These are phyloP conservation scores for Penicillium italicum DNA, from an alignment of 2,329 filamentous ascomycete genomes.

Conservation along the genomic window DNA sequence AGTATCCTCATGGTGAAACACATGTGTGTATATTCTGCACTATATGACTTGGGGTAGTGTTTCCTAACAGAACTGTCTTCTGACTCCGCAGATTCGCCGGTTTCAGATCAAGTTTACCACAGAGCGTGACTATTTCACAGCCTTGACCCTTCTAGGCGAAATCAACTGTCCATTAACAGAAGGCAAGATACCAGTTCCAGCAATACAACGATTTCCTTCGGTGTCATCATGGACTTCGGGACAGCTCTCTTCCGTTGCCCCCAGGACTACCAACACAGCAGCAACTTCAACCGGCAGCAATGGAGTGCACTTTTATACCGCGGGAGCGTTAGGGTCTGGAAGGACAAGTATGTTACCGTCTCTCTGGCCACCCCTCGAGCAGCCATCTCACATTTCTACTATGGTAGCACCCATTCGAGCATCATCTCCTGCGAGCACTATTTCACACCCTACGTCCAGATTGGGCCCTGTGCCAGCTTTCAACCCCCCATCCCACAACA, in stretches of 20 bases:
- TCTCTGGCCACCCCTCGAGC: background rate
- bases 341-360: constrained; percentile 9
- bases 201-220: constrained; percentile 19
- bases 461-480: background rate
- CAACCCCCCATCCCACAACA: background rate
- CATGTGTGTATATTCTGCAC: constrained; percentile 23
- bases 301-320: constrained; percentile 1
- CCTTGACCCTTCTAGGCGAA: constrained; percentile 40
- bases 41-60: background rate
- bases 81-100: constrained; percentile 36
- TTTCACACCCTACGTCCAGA: background rate
- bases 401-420: constrained; percentile 7
- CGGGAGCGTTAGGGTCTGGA: constrained; percentile 1
- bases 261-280: background rate
- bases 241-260: constrained; percentile 6
- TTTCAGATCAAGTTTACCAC: constrained; percentile 46
- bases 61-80: background rate
- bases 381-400: background rate
- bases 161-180: constrained; percentile 45
- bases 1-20: constrained; percentile 37
- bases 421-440: constrained; percentile 7
- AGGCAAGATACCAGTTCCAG: constrained; percentile 28
- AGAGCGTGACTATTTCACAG: constrained; percentile 41
- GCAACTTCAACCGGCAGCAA: constrained; percentile 8
- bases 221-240: constrained; percentile 29